Base-by-base conservation (phyloP, 2,329 filamentous ascomycete species). In the Aspergillus costaricaensis region DNA sequence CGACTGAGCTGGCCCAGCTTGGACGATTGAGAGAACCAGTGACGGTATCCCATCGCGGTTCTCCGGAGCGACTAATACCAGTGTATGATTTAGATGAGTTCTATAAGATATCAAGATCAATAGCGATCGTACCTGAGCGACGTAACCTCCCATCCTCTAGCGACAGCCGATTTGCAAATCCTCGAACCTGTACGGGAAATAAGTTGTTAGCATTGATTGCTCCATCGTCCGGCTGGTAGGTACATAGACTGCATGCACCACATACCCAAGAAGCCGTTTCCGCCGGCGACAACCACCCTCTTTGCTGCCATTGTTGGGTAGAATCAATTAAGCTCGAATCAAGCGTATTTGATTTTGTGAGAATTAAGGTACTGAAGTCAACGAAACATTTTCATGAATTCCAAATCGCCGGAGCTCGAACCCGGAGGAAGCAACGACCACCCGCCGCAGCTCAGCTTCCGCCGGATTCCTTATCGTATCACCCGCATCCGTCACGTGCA, bases 131-230 rank as follows among this genome's bases (percentile, higher is more conserved):
- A 93, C 92, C 92, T 96, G 70, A 99, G 88, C 5, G 93, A 97
- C 21, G 88, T 94, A 51, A 98, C 94, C 59, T 92, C 86, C 94
- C 94, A 98, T 58, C 92, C 92, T 73, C 92, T 84, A 49, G 88
- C 85, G 54, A 92, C 88, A 48, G 92, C 95, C 57, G 91, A 89
- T 81, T 92, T 95, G 82, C 95, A 98, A 79, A 99, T 96, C 58
- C 94, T 86, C 23, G 83, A 86, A 49, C 87, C 87, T 86, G 58
- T 14, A 57, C 32, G 54, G 52, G 61, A 54, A 50, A 63, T 44
- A 67, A 65, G 59, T 54, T 2, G 41, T 62, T 23, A 59, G 62
- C 39, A 51, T 21, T 21, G 9, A 17, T 39, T 38, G 49, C 39
- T n/a, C 25, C 17, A 52, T n/a, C 48, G 39, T 36, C 32, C 32